Evolutionary conservation across 1,139 yeast species (phyloP).

Genomic region (Nakaseomyces uthaithaninus): DNA sequence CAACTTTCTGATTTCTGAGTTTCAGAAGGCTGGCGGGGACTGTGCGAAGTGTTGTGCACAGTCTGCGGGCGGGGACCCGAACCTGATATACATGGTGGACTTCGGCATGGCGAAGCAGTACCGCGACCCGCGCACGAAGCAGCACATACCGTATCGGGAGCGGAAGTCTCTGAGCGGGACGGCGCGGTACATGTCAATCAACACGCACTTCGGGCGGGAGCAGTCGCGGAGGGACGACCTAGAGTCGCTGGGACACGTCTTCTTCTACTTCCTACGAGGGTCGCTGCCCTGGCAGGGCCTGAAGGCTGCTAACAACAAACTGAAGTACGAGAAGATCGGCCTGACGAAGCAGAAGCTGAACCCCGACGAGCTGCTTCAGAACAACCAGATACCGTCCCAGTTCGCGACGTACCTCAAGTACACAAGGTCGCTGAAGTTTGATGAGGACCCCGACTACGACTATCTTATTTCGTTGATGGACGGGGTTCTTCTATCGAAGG

Average conservation of each 20-base stretch:
- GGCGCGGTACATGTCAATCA: conserved; percentile 95
- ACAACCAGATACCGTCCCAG: conserved; percentile 58
- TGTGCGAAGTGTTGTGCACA: conserved; percentile 19
- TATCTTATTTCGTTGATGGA: conserved; percentile 70
- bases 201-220: conserved; percentile 94
- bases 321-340: conserved; percentile 93
- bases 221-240: conserved; percentile 93
- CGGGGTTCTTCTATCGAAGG: conserved; percentile 61
- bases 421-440: conserved; percentile 78
- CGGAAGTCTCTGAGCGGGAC: conserved; percentile 92
- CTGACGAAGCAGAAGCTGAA: conserved; percentile 85
- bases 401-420: conserved; percentile 79
- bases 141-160: conserved; percentile 94
- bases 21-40: conserved; percentile 21
- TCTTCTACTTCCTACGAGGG: conserved; percentile 87
- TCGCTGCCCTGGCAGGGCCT: conserved; percentile 98
- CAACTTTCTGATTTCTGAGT: conserved; percentile 61
- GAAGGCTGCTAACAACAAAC: conserved; percentile 96
- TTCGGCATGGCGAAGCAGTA: conserved; percentile 98
- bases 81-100: conserved; percentile 59
- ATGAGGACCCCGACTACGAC: conserved; percentile 91
- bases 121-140: conserved; percentile 89
- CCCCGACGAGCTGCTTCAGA: conserved; percentile 62
- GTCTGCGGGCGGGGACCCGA: conserved; percentile 29
- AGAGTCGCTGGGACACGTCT: conserved; percentile 92